Evolutionary conservation across 1,284 basidiomycete genomes (phyloP).

Genomic region (Ustilago loliicola): DNA sequence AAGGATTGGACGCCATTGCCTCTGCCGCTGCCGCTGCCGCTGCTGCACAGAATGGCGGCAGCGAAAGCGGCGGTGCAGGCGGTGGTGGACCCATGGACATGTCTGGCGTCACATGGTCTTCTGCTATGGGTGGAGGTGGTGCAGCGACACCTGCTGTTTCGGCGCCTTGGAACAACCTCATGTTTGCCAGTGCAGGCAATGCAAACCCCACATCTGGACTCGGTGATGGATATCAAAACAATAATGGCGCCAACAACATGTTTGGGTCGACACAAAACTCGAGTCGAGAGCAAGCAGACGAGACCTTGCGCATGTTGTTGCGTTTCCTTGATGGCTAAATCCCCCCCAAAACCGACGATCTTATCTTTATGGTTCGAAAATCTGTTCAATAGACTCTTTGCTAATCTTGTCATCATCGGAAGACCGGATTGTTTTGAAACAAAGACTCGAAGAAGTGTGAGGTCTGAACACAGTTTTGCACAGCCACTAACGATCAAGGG

Average conservation of each 20-base stretch:
- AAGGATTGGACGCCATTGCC: slow-evolving; percentile 40
- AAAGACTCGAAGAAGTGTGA: too few species aligned
- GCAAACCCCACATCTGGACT: not conserved
- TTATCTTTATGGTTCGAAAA: not conserved
- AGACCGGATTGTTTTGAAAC: not conserved
- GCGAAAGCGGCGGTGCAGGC: not conserved
- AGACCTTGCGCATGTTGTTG: slow-evolving; percentile 45
- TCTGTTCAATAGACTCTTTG: not conserved
- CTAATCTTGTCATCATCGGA: not conserved
- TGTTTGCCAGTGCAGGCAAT: slow-evolving; percentile 16
- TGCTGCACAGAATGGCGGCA: slow-evolving; percentile 3
- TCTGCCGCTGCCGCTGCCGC: slow-evolving; percentile 35
- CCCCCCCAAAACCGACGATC: not conserved
- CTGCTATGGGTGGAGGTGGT: not conserved
- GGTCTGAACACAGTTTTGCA: too few species aligned
- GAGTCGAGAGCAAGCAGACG: slow-evolving; percentile 31
- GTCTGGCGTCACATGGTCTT: slow-evolving; percentile 15
- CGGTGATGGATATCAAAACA: slow-evolving; percentile 4
- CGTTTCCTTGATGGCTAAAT: slow-evolving; percentile 18
- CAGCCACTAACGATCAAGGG: too few species aligned
- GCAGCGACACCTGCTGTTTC: not conserved
- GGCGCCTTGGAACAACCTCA: slow-evolving; percentile 32
- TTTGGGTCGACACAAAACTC: not conserved
- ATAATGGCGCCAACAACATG: not conserved
- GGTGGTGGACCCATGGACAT: slow-evolving; percentile 22